phyloP scores from a whole-genome alignment of 2,329 filamentous ascomycete species.

The Elsinoe batatas region DNA sequence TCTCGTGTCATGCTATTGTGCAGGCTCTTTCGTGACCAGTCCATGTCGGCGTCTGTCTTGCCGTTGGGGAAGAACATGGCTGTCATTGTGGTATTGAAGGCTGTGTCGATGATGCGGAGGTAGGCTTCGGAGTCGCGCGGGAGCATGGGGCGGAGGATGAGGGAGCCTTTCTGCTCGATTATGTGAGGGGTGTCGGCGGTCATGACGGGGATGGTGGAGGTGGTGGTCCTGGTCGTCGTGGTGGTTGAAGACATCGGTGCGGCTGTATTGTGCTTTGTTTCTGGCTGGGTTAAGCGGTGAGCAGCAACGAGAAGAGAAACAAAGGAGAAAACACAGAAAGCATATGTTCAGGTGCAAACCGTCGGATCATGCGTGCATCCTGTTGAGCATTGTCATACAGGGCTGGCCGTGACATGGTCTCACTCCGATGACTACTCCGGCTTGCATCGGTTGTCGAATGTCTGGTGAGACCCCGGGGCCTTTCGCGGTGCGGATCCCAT shows the following conservation, averaged over 20 bases:
- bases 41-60: slow-evolving; percentile 14
- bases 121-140: slow-evolving; percentile 20
- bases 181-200: background rate
- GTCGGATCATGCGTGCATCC: background rate
- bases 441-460: background rate
- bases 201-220: background rate
- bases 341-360: slow-evolving; percentile 1
- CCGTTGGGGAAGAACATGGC: slow-evolving; percentile 25
- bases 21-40: background rate
- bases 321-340: background rate
- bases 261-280: background rate
- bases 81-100: slow-evolving; percentile 23
- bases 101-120: slow-evolving; percentile 18
- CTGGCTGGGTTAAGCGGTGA: background rate
- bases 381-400: background rate
- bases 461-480: background rate
- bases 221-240: slow-evolving; percentile 5
- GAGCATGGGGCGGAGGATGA: slow-evolving; percentile 22
- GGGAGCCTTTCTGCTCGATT: slow-evolving; percentile 15
- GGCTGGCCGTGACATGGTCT: slow-evolving; percentile 4
- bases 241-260: slow-evolving; percentile 2
- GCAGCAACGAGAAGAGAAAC: background rate
- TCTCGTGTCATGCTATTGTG: background rate
- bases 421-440: slow-evolving; percentile 7
- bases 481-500: background rate